phyloP scores from a whole-genome alignment of 495 filamentous ascomycete species.

The Chaetomium fimeti region DNA sequence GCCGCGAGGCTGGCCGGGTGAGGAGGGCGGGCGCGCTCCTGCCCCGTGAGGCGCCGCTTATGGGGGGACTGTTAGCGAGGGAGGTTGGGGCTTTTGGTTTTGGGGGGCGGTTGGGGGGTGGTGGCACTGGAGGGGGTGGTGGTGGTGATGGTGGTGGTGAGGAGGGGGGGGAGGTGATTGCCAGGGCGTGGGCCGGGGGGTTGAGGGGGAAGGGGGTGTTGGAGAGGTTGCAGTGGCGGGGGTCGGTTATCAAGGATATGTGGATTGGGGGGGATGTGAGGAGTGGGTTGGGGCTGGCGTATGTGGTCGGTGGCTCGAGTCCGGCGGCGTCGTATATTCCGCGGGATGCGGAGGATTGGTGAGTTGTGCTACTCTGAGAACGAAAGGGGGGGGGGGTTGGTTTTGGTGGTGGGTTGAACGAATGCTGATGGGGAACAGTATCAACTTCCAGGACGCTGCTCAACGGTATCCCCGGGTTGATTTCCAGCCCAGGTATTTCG shows the following conservation, averaged over 20 bases:
- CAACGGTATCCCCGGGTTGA: neutral
- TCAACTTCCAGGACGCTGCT: constrained; percentile 21
- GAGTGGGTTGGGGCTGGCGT: constrained; percentile 20
- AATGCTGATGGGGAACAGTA: constrained; percentile 14
- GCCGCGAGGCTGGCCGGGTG: constrained; percentile 26
- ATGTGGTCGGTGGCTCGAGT: neutral
- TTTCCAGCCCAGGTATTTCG: constrained; percentile 14
- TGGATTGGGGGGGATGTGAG: constrained; percentile 30
- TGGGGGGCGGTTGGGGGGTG: constrained; percentile 20
- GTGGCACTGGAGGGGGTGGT: constrained; percentile 5
- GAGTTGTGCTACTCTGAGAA: neutral
- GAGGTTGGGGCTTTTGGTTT: constrained; percentile 8
- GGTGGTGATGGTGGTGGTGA: constrained; percentile 23
- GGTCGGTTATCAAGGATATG: constrained; percentile 22
- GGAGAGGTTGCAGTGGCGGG: constrained; percentile 1
- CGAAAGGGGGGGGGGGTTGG: too few relatives aligned
- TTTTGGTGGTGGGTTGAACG: neutral
- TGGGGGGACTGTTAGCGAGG: constrained; percentile 23
- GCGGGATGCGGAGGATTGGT: constrained; percentile 32
- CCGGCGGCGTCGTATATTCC: constrained; percentile 26
- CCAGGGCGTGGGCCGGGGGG: constrained; percentile 24
- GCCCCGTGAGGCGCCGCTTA: neutral
- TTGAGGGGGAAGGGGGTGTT: constrained; percentile 27
- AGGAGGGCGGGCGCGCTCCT: constrained; percentile 13
- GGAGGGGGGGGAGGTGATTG: constrained; percentile 22